These are phyloP conservation scores for Orbilia brochopaga DNA, from an alignment of 2,329 filamentous ascomycete species.

Conservation along the genomic window DNA sequence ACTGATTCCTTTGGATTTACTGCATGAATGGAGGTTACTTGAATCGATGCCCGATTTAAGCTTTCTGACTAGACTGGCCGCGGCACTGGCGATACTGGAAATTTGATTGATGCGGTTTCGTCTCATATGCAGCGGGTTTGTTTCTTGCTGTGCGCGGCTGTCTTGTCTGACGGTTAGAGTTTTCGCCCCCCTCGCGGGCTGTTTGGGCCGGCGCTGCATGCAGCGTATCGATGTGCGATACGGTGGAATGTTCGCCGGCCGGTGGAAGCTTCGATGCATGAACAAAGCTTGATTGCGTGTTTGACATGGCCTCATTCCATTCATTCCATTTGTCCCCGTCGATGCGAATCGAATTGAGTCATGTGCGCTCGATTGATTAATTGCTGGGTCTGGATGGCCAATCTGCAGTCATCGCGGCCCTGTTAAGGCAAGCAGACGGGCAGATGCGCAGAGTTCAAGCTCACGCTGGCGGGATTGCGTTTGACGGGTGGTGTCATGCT, in stretches of 20 bases:
- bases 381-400: neutral
- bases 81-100: neutral
- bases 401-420: neutral
- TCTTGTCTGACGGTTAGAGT: neutral
- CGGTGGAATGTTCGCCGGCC: neutral
- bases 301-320: neutral
- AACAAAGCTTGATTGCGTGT: constrained; percentile 1
- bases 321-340: neutral
- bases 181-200: neutral
- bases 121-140: neutral
- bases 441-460: too few relatives aligned
- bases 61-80: too few relatives aligned
- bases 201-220: too few relatives aligned
- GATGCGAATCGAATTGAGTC: neutral
- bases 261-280: neutral
- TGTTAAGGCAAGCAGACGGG: too few relatives aligned
- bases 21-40: constrained; percentile 9
- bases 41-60: too few relatives aligned
- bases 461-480: too few relatives aligned
- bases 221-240: neutral
- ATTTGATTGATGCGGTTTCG: neutral
- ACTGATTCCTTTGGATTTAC: neutral
- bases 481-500: too few relatives aligned
- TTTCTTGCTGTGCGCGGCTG: neutral
- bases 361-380: neutral